Percentiles rank a stretch among this genome's conserved stretches.
Evolutionary conservation across 2,329 filamentous ascomycete species (phyloP).

Genomic region (Alternaria rosae): DNA sequence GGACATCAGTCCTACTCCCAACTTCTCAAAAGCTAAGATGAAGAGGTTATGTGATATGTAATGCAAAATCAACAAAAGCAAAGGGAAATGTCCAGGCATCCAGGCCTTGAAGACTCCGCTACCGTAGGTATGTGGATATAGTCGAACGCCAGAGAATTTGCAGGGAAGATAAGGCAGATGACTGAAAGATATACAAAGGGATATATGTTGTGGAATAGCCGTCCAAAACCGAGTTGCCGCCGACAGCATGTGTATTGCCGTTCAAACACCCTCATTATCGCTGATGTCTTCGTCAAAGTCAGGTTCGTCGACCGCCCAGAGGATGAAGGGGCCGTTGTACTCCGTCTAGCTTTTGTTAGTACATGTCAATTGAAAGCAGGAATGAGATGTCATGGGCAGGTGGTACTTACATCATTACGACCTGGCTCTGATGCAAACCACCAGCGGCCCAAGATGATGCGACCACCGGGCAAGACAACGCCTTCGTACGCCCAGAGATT

Average conservation of each 20-base stretch:
- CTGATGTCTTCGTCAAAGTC: conserved; percentile 7
- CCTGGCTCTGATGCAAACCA: conserved; percentile 49
- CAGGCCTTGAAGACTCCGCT: background rate
- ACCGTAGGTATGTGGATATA: background rate
- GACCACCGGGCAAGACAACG: conserved; percentile 56
- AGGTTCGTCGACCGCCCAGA: conserved; percentile 50
- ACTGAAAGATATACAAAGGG: background rate
- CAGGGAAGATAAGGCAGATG: background rate
- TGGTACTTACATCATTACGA: conserved; percentile 29
- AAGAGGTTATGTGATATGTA: background rate
- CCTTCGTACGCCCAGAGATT: conserved; percentile 59
- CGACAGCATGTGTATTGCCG: background rate
- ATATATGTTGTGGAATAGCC: background rate
- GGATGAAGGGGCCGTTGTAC: conserved; percentile 37
- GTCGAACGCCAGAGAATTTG: background rate
- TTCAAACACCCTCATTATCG: background rate
- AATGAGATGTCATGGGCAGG: background rate
- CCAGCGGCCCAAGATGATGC: conserved; percentile 59
- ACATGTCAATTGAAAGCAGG: background rate
- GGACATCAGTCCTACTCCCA: background rate
- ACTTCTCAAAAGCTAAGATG: background rate
- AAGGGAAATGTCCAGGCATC: background rate
- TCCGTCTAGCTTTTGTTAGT: conserved; percentile 25
- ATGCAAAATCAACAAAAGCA: background rate
- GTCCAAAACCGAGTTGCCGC: background rate